These are phyloP conservation scores for Monosporozyma unispora DNA, from an alignment of 805 yeast species.

Conservation along the genomic window DNA sequence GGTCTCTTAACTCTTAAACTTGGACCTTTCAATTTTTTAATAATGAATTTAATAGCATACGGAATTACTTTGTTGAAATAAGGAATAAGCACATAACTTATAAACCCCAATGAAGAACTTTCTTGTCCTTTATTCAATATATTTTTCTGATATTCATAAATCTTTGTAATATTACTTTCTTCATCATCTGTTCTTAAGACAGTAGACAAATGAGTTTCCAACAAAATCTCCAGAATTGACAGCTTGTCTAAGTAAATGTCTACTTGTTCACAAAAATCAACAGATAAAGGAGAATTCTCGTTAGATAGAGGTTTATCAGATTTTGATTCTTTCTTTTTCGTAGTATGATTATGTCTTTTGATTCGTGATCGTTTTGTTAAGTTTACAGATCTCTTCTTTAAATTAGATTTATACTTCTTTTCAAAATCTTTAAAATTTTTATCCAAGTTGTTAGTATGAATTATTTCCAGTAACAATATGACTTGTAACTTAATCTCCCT, in stretches of 20 bases:
- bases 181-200: neutral
- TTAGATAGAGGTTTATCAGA: neutral
- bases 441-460: constrained; percentile 30
- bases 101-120: constrained; percentile 38
- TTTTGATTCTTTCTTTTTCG: constrained; percentile 17
- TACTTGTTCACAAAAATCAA: constrained; percentile 28
- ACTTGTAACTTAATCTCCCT: constrained; percentile 52
- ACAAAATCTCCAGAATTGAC: constrained; percentile 44
- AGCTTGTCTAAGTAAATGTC: constrained; percentile 44
- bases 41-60: constrained; percentile 35
- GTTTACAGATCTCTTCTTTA: constrained; percentile 27
- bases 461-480: constrained; percentile 38
- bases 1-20: constrained; percentile 25
- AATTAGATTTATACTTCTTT: constrained; percentile 12
- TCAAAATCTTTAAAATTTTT: constrained; percentile 30
- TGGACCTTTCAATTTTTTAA: constrained; percentile 42
- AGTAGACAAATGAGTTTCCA: constrained; percentile 25
- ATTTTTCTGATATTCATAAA: constrained; percentile 19
- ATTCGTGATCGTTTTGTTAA: constrained; percentile 15
- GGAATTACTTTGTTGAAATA: constrained; percentile 45
- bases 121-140: constrained; percentile 27
- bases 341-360: constrained; percentile 14
- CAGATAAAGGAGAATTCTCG: neutral
- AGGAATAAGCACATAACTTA: constrained; percentile 45
- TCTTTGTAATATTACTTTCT: constrained; percentile 4